Evolutionary conservation across 2,329 filamentous ascomycete species (phyloP).

Genomic region (Claviceps capensis): DNA sequence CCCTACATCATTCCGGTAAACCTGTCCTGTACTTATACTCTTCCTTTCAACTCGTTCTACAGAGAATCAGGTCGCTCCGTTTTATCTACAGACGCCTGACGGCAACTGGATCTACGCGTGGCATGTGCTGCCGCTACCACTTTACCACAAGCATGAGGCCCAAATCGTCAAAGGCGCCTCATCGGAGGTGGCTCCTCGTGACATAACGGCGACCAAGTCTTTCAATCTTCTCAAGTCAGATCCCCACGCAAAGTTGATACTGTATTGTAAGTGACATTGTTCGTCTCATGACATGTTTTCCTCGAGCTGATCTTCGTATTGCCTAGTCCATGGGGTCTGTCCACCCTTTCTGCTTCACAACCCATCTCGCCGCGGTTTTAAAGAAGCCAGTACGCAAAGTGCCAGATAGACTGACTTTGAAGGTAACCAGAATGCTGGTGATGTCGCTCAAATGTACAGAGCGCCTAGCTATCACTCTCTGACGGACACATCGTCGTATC

Average conservation of each 20-base stretch:
- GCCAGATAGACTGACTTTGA: conserved; percentile 15
- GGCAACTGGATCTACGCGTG: conserved; percentile 71
- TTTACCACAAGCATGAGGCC: conserved; percentile 60
- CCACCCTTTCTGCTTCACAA: no score
- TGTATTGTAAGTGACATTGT: conserved; percentile 41
- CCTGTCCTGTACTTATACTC: neutral
- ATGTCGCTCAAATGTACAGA: conserved; percentile 65
- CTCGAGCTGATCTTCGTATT: neutral
- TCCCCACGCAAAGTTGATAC: conserved; percentile 46
- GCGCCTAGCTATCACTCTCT: conserved; percentile 67
- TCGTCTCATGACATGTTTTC: neutral
- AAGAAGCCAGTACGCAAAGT: conserved; percentile 12
- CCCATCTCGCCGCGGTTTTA: neutral
- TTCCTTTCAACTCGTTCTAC: neutral
- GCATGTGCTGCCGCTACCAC: conserved; percentile 72
- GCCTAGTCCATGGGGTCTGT: conserved; percentile 45
- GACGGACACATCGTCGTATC: conserved; percentile 58
- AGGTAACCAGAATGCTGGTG: conserved; percentile 59
- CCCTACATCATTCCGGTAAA: neutral
- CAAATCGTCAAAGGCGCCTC: conserved; percentile 38
- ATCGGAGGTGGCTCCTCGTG: conserved; percentile 27
- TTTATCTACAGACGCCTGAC: conserved; percentile 62
- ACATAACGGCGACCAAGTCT: conserved; percentile 42
- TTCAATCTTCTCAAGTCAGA: conserved; percentile 51
- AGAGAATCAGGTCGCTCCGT: conserved; percentile 84